Evolutionary conservation across 805 yeast species (phyloP).

Genomic region (Hanseniaspora thailandica): DNA sequence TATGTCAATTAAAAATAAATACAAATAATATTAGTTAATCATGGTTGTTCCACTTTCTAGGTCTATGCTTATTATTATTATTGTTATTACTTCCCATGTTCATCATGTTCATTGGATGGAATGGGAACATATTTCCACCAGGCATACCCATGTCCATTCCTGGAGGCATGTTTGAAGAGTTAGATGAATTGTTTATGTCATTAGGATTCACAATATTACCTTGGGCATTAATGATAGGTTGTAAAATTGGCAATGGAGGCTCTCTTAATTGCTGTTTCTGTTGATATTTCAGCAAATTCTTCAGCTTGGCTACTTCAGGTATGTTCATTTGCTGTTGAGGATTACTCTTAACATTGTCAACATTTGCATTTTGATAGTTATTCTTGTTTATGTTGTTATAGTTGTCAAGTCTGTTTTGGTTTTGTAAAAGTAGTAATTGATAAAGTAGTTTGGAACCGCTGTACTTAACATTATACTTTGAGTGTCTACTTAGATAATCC

Average conservation of each 20-base stretch:
- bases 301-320: slow-evolving; percentile 12
- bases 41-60: not conserved
- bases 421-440: slow-evolving; percentile 31
- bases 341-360: slow-evolving; percentile 4
- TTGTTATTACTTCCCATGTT: slow-evolving; percentile 6
- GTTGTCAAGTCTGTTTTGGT: slow-evolving; percentile 26
- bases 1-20: not conserved
- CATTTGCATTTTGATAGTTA: slow-evolving; percentile 4
- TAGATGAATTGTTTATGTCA: not conserved
- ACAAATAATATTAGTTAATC: not conserved
- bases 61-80: not conserved
- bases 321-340: not conserved
- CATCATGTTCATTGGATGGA: slow-evolving; percentile 14
- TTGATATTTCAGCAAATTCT: slow-evolving; percentile 10
- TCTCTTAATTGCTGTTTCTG: slow-evolving; percentile 16
- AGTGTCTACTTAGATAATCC: slow-evolving; percentile 81
- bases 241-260: slow-evolving; percentile 12
- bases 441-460: slow-evolving; percentile 72
- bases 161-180: not conserved
- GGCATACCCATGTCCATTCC: slow-evolving; percentile 1
- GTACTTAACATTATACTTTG: slow-evolving; percentile 63
- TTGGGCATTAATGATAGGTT: slow-evolving; percentile 11
- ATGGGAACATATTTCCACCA: slow-evolving; percentile 4
- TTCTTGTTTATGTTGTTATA: slow-evolving; percentile 19
- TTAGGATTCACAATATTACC: slow-evolving; percentile 10